Conservation (phyloP, 495 filamentous ascomycete genomes). For the Monascus purpureus region DNA sequence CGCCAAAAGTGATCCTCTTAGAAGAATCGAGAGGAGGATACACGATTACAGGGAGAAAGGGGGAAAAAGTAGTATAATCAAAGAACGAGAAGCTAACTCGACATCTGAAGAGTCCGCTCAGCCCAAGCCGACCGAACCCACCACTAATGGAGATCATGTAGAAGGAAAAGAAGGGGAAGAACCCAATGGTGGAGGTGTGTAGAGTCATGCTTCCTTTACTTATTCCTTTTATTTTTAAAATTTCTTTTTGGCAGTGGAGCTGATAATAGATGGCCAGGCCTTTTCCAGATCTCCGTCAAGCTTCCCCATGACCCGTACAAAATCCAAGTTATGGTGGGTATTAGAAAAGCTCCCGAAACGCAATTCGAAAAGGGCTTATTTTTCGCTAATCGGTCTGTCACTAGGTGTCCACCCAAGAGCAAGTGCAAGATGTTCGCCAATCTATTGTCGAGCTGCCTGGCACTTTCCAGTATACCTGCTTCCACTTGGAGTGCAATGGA, state of each 20-base stretch:
- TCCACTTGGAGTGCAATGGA: conserved; percentile 84
- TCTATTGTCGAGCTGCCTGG: conserved; percentile 89
- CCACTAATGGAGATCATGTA: conserved; percentile 20
- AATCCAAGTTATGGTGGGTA: conserved; percentile 67
- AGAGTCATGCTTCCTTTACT: no score
- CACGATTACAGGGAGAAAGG: no score
- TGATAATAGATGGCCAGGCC: conserved; percentile 17
- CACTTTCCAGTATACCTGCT: conserved; percentile 95
- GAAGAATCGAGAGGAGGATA: no score
- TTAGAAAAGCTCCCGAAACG: conserved; percentile 5
- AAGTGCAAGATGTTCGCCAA: conserved; percentile 94
- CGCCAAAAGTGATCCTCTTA: no score
- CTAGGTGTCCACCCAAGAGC: conserved; percentile 84
- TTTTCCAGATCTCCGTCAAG: conserved; percentile 72
- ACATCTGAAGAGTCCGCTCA: conserved; percentile 18
- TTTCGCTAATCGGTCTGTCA: conserved; percentile 6
- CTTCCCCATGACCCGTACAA: conserved; percentile 69
- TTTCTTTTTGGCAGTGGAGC: neutral
- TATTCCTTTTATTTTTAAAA: neutral
- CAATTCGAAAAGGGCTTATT: conserved; percentile 2
- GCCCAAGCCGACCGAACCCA: conserved; percentile 15
- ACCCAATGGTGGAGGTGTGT: conserved; percentile 23
- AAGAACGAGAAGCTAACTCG: conserved; percentile 9
- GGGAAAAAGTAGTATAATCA: no score
- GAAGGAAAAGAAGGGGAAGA: conserved; percentile 27